These are phyloP conservation scores for Oemleria cerasiformis DNA, from an alignment of 306 rosid species.

Conservation along the genomic window DNA sequence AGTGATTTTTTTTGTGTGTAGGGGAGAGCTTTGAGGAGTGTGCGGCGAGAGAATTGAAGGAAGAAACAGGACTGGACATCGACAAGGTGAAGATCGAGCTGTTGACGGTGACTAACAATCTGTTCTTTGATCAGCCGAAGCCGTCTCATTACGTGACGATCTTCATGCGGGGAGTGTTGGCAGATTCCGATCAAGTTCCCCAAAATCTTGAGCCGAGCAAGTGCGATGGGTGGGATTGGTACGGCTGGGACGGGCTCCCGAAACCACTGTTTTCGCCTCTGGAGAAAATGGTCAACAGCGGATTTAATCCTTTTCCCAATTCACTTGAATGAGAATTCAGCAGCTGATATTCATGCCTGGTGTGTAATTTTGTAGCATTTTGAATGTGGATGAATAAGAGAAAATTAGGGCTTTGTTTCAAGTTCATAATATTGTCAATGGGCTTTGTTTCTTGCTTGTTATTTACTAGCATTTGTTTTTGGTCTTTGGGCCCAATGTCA, in stretches of 20 bases:
- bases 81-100: slow-evolving; percentile 30
- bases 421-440: too few relatives aligned
- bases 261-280: slow-evolving; percentile 62
- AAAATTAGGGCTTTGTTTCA: neutral
- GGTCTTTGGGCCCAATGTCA: too few relatives aligned
- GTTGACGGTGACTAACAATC: slow-evolving; percentile 51
- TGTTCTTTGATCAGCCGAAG: slow-evolving; percentile 38
- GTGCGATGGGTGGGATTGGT: slow-evolving; percentile 86
- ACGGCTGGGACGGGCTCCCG: slow-evolving; percentile 52
- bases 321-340: neutral
- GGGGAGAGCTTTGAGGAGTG: slow-evolving; percentile 83
- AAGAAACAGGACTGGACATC: slow-evolving; percentile 61
- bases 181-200: slow-evolving; percentile 34
- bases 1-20: neutral
- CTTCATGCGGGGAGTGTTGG: slow-evolving; percentile 35
- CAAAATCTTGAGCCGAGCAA: slow-evolving; percentile 53
- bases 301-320: slow-evolving; percentile 48
- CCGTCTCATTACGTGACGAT: slow-evolving; percentile 57
- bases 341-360: neutral
- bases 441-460: too few relatives aligned
- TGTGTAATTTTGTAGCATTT: neutral
- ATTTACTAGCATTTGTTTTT: too few relatives aligned
- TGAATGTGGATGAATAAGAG: neutral
- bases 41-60: slow-evolving; percentile 59
- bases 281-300: slow-evolving; percentile 44